A percentile compares a stretch with the other conserved stretches of the same genome.
Evolutionary conservation across 2,329 filamentous ascomycete species (phyloP).

Genomic region (Claviceps sp.): DNA sequence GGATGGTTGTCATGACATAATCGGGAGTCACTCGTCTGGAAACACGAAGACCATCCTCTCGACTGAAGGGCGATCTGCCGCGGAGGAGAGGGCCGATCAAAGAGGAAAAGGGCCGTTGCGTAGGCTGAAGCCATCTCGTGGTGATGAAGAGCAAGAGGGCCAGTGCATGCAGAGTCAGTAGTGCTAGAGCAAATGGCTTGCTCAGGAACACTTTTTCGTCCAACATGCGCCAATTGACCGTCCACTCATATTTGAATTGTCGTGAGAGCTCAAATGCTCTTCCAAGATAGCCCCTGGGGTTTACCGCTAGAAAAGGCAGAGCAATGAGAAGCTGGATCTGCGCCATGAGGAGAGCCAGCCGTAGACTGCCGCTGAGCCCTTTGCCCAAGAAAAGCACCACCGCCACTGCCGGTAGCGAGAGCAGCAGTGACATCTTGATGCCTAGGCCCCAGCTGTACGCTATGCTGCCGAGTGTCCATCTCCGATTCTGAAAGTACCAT

Average conservation of each 20-base stretch:
- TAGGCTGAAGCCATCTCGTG: conserved; percentile 60
- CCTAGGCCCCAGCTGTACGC: conserved; percentile 69
- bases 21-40: conserved; percentile 48
- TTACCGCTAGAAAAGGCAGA: conserved; percentile 54
- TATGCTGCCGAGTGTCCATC: conserved; percentile 60
- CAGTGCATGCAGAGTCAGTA: conserved; percentile 52
- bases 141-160: conserved; percentile 55
- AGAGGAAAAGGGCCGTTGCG: conserved; percentile 41
- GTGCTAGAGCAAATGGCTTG: conserved; percentile 49
- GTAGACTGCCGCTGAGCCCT: conserved; percentile 52
- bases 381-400: conserved; percentile 61
- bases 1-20: conserved; percentile 64
- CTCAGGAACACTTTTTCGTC: conserved; percentile 67
- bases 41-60: conserved; percentile 41
- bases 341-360: conserved; percentile 56
- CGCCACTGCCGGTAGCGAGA: conserved; percentile 70
- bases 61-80: conserved; percentile 30
- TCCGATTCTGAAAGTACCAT: conserved; percentile 58
- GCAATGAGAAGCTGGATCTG: conserved; percentile 61
- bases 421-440: conserved; percentile 88
- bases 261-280: conserved; percentile 84
- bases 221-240: conserved; percentile 97
- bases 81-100: conserved; percentile 35
- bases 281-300: conserved; percentile 58
- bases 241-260: conserved; percentile 94